Evolutionary conservation across 1,139 yeast genomes (phyloP), one percentile per base, ranked within the genome.

Genomic region (Geotrichum aggregatum): DNA sequence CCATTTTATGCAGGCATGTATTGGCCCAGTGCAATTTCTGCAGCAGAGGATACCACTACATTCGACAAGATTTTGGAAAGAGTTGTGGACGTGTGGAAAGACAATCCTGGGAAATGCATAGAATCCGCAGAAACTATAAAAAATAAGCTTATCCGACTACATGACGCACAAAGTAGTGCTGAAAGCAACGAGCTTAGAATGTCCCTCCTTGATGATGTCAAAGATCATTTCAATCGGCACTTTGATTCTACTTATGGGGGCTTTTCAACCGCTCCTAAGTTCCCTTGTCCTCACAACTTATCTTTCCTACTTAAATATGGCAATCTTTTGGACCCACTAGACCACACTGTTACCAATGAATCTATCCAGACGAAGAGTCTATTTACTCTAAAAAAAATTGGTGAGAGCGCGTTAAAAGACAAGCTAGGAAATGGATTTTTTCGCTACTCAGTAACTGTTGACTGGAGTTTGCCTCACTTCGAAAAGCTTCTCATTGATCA

Each of bases 401-500:
- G 67, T 30, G 52, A 56, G 14, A 70, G 74, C 11, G 75, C 75
- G 1, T 64, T 70, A 16, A 70, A 68, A 50, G 75, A 71, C 56
- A 72, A 67, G 50, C 52, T 71, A 11, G 71, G 72, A 4, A 57
- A 65, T 34, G 75, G 75, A 11, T 68, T 70, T 52, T 60, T 69
- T n/a, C 52, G 72, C 31, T 71, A 70, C 56, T 68, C 73, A 0
- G 69, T 69, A n/a, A 68, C 73, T 5, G 66, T 63, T 6, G 74
- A 71, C 53, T 71, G 75, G 75, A 65, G 65, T 39, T 56, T 71
- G 45, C 75, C 75, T 3, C 71, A 69, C 49, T 70, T 71, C 58
- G 73, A 70, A 47, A 71, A 71, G 56, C 67, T 69, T 65, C 64
- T 71, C 26, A 64, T 65, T 48, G 74, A 70, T 44, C 75, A 71